Evolutionary conservation across 2,329 filamentous ascomycete species (phyloP).

Genomic region (Aureobasidium subglaciale): DNA sequence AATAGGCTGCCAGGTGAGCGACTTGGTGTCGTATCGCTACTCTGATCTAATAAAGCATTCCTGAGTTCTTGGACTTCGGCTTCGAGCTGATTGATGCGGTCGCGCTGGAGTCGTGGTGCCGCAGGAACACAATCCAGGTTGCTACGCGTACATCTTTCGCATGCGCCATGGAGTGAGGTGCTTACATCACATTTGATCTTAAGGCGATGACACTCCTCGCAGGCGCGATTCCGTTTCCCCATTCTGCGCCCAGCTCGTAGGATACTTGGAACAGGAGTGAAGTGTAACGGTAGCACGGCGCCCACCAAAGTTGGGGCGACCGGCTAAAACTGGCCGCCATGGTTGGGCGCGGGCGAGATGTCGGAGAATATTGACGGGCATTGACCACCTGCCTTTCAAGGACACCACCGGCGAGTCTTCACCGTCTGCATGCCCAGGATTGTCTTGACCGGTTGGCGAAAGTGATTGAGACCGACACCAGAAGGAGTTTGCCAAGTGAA

Average conservation of each 20-base stretch:
- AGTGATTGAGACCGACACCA: not conserved
- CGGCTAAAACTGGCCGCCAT: not conserved
- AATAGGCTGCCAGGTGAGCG: not conserved
- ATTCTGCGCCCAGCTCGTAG: not conserved
- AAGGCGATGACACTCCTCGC: slow-evolving; percentile 21
- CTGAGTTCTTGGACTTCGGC: slow-evolving; percentile 20
- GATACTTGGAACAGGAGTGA: not conserved
- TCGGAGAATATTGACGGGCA: not conserved
- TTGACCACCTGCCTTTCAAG: not conserved
- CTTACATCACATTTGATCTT: slow-evolving; percentile 26
- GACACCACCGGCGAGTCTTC: not conserved
- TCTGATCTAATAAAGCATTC: not conserved
- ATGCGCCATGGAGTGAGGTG: slow-evolving; percentile 17
- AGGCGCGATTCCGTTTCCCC: slow-evolving; percentile 21
- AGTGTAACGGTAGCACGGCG: not conserved
- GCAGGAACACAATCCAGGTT: slow-evolving; percentile 24
- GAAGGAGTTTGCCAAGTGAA: not conserved
- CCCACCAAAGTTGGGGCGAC: too few relatives aligned
- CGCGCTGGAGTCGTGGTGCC: slow-evolving; percentile 22
- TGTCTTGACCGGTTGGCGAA: not conserved
- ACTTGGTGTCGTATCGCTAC: not conserved
- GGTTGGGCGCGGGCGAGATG: too few relatives aligned
- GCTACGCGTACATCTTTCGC: slow-evolving; percentile 24
- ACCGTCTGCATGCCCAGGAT: not conserved
- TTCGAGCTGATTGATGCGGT: slow-evolving; percentile 25